Base-by-base conservation (phyloP, 2,329 filamentous ascomycete species). In the Blastomyces percursus region DNA sequence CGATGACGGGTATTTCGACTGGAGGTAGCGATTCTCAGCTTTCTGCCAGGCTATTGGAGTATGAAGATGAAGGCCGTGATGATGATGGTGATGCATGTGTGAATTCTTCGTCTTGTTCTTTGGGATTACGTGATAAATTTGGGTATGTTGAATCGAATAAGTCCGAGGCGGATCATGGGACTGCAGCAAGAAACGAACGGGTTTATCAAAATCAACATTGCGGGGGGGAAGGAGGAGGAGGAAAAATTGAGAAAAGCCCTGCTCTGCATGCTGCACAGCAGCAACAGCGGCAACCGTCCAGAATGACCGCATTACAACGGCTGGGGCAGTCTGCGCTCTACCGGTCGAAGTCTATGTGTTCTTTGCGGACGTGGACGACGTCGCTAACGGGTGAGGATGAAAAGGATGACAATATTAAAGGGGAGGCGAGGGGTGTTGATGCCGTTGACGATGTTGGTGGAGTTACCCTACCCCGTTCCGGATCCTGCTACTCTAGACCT, bases 301-400 rank as follows among this genome's bases (percentile, higher is more conserved):
- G 71, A 19, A 64, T 76, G 58, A 78, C 76, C 0, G 75, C 77
- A 8, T 66, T 79, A 55, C 74, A 78, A 63, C 71, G 77, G 27
- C 66, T 79, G 57, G 74, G 75, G 7, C 73, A 74, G n/a, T 71
- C 66, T 42, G 76, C 76, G 24, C 70, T 75, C 57, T 72, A 66
- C 65, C 75, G 69, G 60, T 77, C 73, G 61, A 73, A 66, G 64
- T 78, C 70, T 55, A 71, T 72, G 67, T 75, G 67, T 67, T 70
- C 62, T 27, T 64, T 69, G 21, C 67, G 50, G 61, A 30, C 51
- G 27, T 19, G 1, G n/a, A 35, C 24, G 35, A 19, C 14, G 2
- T 35, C 30, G 51, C 14, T n/a, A 27, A 9, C 11, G 6, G 27
- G 32, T 35, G 51, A 8, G 9, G n/a, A n/a, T 54, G 12, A n/a